Evolutionary conservation across 257 asterid species (phyloP).

Genomic region (Pogostemon cablin): DNA sequence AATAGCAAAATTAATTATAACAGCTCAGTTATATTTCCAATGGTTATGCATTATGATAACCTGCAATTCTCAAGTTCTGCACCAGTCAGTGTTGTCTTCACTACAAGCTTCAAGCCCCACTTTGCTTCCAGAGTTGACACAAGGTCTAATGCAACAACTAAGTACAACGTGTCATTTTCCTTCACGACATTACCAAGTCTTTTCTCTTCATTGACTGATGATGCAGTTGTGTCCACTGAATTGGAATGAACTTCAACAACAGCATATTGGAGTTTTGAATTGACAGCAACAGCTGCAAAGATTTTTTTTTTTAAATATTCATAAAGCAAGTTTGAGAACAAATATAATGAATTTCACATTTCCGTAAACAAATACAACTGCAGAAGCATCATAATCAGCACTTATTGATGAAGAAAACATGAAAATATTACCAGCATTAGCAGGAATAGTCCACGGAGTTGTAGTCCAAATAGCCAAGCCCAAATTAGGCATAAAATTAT

Average conservation of each 20-base stretch:
- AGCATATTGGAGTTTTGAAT: conserved; percentile 86
- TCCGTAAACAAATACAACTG: conserved; percentile 14
- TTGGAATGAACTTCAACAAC: conserved; percentile 74
- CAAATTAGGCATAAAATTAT: conserved; percentile 74
- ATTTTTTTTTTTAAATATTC: background rate
- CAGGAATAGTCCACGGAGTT: conserved; percentile 99
- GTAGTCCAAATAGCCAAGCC: conserved; percentile 96
- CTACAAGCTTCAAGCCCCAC: conserved; percentile 75
- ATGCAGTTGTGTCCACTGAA: conserved; percentile 44
- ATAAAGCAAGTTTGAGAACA: background rate
- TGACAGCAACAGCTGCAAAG: conserved; percentile 87
- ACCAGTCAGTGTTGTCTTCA: conserved; percentile 72
- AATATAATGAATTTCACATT: background rate
- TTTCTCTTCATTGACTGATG: conserved; percentile 59
- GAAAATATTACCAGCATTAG: conserved; percentile 78
- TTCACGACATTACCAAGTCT: conserved; percentile 69
- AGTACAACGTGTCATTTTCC: conserved; percentile 50
- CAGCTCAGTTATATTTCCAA: conserved; percentile 12
- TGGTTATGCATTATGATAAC: conserved; percentile 35
- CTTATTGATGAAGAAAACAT: conserved; percentile 8
- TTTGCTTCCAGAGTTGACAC: conserved; percentile 84
- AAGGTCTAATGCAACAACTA: conserved; percentile 84
- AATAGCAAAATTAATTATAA: background rate
- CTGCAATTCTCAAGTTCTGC: conserved; percentile 89
- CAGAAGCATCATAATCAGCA: conserved; percentile 20